Conservation (phyloP, 1,284 basidiomycete species). For the Pseudozyma tsukubaensis region DNA sequence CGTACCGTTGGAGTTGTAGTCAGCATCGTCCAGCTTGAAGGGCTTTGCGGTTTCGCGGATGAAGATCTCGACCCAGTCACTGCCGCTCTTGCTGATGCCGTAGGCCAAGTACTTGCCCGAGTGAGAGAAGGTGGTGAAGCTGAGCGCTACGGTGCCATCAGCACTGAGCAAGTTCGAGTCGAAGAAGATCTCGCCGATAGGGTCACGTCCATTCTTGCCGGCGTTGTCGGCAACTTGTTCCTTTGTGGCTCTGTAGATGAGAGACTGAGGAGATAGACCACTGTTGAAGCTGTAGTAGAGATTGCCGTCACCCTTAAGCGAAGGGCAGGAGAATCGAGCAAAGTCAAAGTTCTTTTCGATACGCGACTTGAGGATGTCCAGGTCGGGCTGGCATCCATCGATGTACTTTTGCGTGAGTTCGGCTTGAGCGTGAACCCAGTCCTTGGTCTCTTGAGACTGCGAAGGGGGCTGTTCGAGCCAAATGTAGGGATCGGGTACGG, state of each 20-base stretch:
- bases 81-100: constrained; percentile 63
- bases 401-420: constrained; percentile 58
- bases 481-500: constrained; percentile 64
- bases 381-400: constrained; percentile 53
- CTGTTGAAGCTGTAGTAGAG: constrained; percentile 67
- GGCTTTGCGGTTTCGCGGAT: constrained; percentile 59
- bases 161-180: constrained; percentile 63
- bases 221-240: constrained; percentile 47
- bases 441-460: constrained; percentile 62
- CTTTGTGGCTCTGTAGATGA: constrained; percentile 57
- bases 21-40: constrained; percentile 42
- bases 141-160: constrained; percentile 64
- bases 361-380: constrained; percentile 56
- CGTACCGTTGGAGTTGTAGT: constrained; percentile 50
- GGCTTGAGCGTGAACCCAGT: constrained; percentile 62
- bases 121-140: constrained; percentile 59
- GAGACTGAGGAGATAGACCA: constrained; percentile 63
- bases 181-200: constrained; percentile 63
- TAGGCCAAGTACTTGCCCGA: constrained; percentile 64
- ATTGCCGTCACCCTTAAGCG: constrained; percentile 58
- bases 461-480: constrained; percentile 67
- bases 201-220: constrained; percentile 43
- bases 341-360: constrained; percentile 63
- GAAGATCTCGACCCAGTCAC: constrained; percentile 65
- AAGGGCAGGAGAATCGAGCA: constrained; percentile 63